A percentile compares a stretch with the other conserved stretches of the same genome.
Conservation (phyloP, 2,329 filamentous ascomycete species). For the Fusarium cicatricum region DNA sequence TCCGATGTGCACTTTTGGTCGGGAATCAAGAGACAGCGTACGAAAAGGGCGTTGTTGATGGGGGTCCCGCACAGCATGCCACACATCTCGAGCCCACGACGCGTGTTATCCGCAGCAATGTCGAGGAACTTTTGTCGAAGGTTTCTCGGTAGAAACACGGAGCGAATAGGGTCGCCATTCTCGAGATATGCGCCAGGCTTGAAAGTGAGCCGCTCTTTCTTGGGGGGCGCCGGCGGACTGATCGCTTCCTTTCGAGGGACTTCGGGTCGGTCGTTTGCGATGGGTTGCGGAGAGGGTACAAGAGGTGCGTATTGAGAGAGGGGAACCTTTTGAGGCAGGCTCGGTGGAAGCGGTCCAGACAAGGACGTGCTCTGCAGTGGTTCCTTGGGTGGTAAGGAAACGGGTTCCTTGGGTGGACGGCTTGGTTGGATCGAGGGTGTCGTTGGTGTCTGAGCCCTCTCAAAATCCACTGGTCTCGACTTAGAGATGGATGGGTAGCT, state of each 20-base stretch:
- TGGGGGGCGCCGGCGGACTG: conserved; percentile 39
- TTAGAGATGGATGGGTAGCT: conserved; percentile 66
- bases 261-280: conserved; percentile 27
- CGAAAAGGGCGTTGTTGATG: conserved; percentile 92
- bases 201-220: conserved; percentile 70
- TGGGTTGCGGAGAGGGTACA: conserved; percentile 23
- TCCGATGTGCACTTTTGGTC: conserved; percentile 90
- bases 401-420: conserved; percentile 45
- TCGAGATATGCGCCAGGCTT: conserved; percentile 87
- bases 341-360: conserved; percentile 27
- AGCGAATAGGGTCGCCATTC: conserved; percentile 84
- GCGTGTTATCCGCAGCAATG: conserved; percentile 79
- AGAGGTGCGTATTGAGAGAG: conserved; percentile 36
- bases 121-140: conserved; percentile 79
- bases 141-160: conserved; percentile 82
- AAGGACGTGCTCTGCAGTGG: conserved; percentile 14
- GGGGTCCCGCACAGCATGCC: conserved; percentile 91
- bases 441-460: conserved; percentile 36
- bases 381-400: conserved; percentile 37
- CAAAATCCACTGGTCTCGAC: conserved; percentile 58
- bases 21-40: conserved; percentile 87
- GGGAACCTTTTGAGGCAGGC: conserved; percentile 44
- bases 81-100: conserved; percentile 87
- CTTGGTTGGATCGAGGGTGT: conserved; percentile 43
- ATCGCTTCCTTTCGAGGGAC: conserved; percentile 44